Base-by-base conservation (phyloP, 2,329 filamentous ascomycete species). In the Allantophomopsis cytisporea region DNA sequence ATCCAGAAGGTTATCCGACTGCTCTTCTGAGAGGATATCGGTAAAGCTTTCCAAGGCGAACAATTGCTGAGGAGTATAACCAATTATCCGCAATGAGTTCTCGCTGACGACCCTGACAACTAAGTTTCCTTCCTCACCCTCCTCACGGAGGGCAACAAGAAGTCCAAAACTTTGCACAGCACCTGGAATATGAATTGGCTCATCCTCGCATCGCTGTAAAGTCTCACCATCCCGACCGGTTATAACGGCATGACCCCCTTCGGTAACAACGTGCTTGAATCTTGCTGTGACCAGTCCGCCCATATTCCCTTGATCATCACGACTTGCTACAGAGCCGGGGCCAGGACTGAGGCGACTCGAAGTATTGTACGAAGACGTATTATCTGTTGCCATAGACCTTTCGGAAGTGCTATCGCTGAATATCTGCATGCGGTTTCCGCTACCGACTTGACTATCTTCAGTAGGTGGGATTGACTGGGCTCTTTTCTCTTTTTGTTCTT, bases 171-270 rank as follows among this genome's bases (percentile, higher is more conserved):
- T 69, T 55, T 94, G 87, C 1, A 88, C 62, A 1, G 83, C 83
- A 28, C 86, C 86, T 1, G 87, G 87, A 1, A 86, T 80, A 47
- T 89, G 85, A 18, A 94, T 94, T 0, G 87, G 86, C 51, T 94
- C 87, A 51, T 94, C 87, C 57, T 94, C 87, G 53, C 87, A 94
- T 39, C 76, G 72, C 54, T 93, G 83, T 35, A 91, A 61, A 1
- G 69, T 73, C 2, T 76, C 70, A 2, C 76, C 80, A 39, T 85
- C 77, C 40, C 81, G 71, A 5, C 86, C 86, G 1, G 84, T 91
- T 39, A 94, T 83, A 21, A 94, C 73, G 18, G 81, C 76, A 60
- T 94, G 85, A 0, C 86, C 86, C 13, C 77, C 81, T 2, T 83
- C 76, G 0, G 83, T 87, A 18, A 80, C 63, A 4, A 83, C 66